Percentiles rank a stretch among this genome's conserved stretches.
phyloP scores from a whole-genome alignment of 2,329 filamentous ascomycete species.

The Neocatenulostroma microsporum region DNA sequence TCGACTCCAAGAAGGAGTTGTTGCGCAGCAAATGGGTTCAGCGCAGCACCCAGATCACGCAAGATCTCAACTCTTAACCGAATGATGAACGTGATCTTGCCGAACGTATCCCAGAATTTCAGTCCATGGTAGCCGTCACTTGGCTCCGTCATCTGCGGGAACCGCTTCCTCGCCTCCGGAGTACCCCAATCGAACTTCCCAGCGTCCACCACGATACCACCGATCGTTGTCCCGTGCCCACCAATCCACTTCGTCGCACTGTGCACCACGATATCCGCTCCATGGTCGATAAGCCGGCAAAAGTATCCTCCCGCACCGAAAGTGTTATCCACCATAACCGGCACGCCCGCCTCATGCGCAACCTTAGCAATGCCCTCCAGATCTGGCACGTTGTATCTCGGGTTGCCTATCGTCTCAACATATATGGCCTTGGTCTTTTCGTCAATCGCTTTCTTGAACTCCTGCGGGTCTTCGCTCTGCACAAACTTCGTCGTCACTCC shows the following conservation, averaged over 20 bases:
- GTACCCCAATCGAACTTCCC: slow-evolving; percentile 94
- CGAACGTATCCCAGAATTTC: slow-evolving; percentile 92
- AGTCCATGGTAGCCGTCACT: slow-evolving; percentile 85
- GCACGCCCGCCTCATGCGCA: slow-evolving; percentile 59
- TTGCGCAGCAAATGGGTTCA: slow-evolving; percentile 90
- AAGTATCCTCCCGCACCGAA: slow-evolving; percentile 92
- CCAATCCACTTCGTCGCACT: slow-evolving; percentile 97
- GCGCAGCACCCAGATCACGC: slow-evolving; percentile 70
- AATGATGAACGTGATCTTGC: slow-evolving; percentile 71
- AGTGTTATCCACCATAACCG: slow-evolving; percentile 75
- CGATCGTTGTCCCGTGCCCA: slow-evolving; percentile 83
- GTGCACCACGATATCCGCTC: slow-evolving; percentile 89
- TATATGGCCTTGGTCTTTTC: slow-evolving; percentile 90
- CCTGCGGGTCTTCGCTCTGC: slow-evolving; percentile 67
- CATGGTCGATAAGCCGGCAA: slow-evolving; percentile 76
- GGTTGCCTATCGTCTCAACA: slow-evolving; percentile 88
- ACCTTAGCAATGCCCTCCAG: slow-evolving; percentile 78
- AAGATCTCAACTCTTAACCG: slow-evolving; percentile 82
- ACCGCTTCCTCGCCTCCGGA: slow-evolving; percentile 55
- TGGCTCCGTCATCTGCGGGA: slow-evolving; percentile 88
- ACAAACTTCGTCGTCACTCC: slow-evolving; percentile 87
- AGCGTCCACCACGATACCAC: slow-evolving; percentile 74
- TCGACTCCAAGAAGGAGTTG: slow-evolving; percentile 83
- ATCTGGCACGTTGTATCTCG: slow-evolving; percentile 85
- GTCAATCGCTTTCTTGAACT: slow-evolving; percentile 76